Conservation (phyloP, 345 rosid genomes). For the Murraya koenigii region DNA sequence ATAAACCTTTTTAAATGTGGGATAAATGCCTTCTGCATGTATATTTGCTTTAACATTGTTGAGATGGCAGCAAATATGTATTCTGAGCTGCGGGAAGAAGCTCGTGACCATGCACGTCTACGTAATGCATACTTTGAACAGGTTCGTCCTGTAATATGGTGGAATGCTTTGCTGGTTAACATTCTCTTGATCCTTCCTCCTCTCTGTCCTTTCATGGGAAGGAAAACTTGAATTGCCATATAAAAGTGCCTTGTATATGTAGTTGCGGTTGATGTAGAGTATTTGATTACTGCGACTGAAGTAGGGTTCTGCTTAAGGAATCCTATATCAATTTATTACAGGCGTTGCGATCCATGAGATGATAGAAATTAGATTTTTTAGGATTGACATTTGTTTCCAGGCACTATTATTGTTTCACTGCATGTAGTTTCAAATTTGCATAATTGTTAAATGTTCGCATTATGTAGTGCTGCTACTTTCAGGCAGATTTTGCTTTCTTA, state of each 20-base stretch:
- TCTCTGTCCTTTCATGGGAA: not conserved
- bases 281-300: not conserved
- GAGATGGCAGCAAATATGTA: slow-evolving; percentile 81
- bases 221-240: not conserved
- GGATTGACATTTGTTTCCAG: not conserved
- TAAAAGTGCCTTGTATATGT: not conserved
- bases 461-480: not conserved
- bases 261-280: not conserved
- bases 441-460: not conserved
- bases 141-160: slow-evolving; percentile 42
- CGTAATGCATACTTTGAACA: slow-evolving; percentile 89
- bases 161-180: not conserved
- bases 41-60: slow-evolving; percentile 46
- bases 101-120: slow-evolving; percentile 87
- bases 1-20: slow-evolving; percentile 24
- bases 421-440: not conserved
- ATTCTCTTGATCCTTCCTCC: not conserved
- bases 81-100: slow-evolving; percentile 87
- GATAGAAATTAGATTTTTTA: not conserved
- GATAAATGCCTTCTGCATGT: slow-evolving; percentile 29
- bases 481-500: not conserved
- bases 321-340: not conserved
- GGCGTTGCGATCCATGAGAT: not conserved
- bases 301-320: not conserved
- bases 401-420: not conserved